These are phyloP conservation scores for Irpex rosettiformis DNA, from an alignment of 1,284 basidiomycete species.

Conservation along the genomic window DNA sequence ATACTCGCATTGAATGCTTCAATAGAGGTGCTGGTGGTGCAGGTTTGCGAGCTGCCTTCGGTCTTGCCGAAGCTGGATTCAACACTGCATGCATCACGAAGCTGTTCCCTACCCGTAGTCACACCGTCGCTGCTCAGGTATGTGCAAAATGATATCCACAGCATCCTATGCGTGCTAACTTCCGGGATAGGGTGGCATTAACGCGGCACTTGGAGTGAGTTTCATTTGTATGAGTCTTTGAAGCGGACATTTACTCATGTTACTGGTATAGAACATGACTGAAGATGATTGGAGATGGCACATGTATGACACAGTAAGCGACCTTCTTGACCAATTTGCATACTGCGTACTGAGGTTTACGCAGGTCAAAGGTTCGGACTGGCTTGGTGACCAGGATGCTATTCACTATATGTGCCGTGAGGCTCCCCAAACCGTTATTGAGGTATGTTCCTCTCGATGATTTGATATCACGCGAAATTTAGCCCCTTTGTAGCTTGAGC, in stretches of 20 bases:
- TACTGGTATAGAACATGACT: slow-evolving; percentile 85
- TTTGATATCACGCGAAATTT: not conserved
- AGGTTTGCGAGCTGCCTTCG: slow-evolving; percentile 97
- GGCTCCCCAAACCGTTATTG: slow-evolving; percentile 90
- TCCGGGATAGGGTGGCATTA: slow-evolving; percentile 85
- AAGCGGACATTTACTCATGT: slow-evolving; percentile 6
- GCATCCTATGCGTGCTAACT: slow-evolving; percentile 16
- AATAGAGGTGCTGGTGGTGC: slow-evolving; percentile 94
- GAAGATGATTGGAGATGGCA: slow-evolving; percentile 99
- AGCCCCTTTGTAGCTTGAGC: slow-evolving; percentile 73
- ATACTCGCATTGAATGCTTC: slow-evolving; percentile 4
- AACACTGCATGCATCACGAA: slow-evolving; percentile 99
- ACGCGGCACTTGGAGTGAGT: slow-evolving; percentile 93
- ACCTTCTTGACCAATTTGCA: not conserved
- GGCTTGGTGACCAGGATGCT: slow-evolving; percentile 99
- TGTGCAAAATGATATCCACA: slow-evolving; percentile 17
- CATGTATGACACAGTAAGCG: slow-evolving; percentile 94
- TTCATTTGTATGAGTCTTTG: not conserved
- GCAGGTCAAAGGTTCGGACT: slow-evolving; percentile 98
- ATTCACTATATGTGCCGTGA: slow-evolving; percentile 99
- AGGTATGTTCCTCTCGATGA: slow-evolving; percentile 46
- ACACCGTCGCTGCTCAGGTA: slow-evolving; percentile 97
- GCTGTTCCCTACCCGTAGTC: slow-evolving; percentile 98
- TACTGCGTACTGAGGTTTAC: slow-evolving; percentile 13
- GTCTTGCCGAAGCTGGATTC: slow-evolving; percentile 97